Conservation (phyloP, 805 yeast genomes). For the Wickerhamomyces hampshirensis region DNA sequence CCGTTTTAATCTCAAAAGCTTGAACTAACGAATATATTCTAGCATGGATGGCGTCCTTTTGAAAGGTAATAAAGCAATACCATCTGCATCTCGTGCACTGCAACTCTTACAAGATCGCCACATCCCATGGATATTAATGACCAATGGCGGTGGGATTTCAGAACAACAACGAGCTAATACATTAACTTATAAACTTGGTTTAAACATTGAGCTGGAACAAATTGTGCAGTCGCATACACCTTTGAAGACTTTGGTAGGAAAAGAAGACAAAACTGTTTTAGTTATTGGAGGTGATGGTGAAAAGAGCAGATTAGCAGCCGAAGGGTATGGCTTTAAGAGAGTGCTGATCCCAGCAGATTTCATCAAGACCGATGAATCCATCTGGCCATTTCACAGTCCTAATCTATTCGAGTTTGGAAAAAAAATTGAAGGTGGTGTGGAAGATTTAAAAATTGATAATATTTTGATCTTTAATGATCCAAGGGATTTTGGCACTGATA, state of each 20-base stretch:
- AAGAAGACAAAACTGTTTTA: constrained; percentile 54
- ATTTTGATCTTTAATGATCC: constrained; percentile 85
- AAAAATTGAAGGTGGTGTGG: constrained; percentile 13
- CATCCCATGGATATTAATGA: constrained; percentile 77
- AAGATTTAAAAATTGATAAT: constrained; percentile 45
- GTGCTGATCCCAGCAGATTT: constrained; percentile 73
- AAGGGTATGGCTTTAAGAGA: constrained; percentile 69
- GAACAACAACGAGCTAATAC: constrained; percentile 58
- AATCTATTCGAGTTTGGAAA: constrained; percentile 38
- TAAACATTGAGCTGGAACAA: constrained; percentile 36
- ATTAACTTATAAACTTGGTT: constrained; percentile 40
- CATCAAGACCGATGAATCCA: constrained; percentile 61
- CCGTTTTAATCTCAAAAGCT: too few relatives aligned
- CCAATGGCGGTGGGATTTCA: constrained; percentile 85
- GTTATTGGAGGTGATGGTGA: constrained; percentile 82
- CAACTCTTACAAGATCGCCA: constrained; percentile 43
- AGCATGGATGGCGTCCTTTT: constrained; percentile 84
- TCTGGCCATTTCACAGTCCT: constrained; percentile 65
- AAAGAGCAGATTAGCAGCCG: constrained; percentile 67
- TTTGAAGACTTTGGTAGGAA: constrained; percentile 51
- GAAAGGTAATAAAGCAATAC: constrained; percentile 65
- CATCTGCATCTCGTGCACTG: constrained; percentile 59
- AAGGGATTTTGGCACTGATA: constrained; percentile 80
- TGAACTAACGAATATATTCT: constrained; percentile 19
- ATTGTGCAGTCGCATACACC: constrained; percentile 89